phyloP scores from a whole-genome alignment of 371 early-diverging fungal species.

The Rhizopus sp. region DNA sequence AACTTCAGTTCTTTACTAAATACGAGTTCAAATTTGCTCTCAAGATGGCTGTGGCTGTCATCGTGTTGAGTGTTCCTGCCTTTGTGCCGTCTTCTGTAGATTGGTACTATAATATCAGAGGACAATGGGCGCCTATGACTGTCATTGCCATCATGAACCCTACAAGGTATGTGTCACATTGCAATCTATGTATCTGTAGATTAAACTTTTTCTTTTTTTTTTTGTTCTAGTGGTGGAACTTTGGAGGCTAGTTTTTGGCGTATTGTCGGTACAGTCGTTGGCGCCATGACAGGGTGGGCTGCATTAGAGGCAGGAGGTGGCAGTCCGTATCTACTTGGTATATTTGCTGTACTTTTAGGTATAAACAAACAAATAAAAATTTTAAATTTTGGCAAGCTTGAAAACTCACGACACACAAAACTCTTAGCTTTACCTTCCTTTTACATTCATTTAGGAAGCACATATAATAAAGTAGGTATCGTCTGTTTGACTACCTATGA shows the following conservation, averaged over 20 bases:
- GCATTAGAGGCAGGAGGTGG: conserved; percentile 49
- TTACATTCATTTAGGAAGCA: conserved; percentile 49
- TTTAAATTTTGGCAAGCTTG: too few relatives aligned
- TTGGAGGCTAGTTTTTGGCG: conserved; percentile 56
- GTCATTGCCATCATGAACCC: conserved; percentile 66
- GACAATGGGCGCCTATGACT: conserved; percentile 62
- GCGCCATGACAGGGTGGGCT: conserved; percentile 53
- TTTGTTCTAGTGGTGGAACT: conserved; percentile 51
- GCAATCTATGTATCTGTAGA: neutral
- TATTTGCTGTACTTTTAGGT: conserved; percentile 59
- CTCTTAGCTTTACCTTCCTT: conserved; percentile 34
- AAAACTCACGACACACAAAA: too few relatives aligned
- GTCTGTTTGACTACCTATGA: conserved; percentile 46
- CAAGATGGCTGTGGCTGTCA: conserved; percentile 59
- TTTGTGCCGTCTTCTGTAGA: conserved; percentile 46
- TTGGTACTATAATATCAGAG: conserved; percentile 47
- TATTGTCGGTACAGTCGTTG: conserved; percentile 56
- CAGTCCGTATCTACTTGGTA: conserved; percentile 53
- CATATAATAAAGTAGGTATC: conserved; percentile 47
- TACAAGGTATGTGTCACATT: conserved; percentile 38
- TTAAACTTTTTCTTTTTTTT: neutral
- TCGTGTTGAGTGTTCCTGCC: conserved; percentile 48
- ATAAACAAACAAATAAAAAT: conserved; percentile 9
- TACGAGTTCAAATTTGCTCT: conserved; percentile 61
- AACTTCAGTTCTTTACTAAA: conserved; percentile 41